Evolutionary conservation across 1,284 basidiomycete species (phyloP), one percentile per base, ranked within the genome.

Genomic region (Trichosporon sp.): DNA sequence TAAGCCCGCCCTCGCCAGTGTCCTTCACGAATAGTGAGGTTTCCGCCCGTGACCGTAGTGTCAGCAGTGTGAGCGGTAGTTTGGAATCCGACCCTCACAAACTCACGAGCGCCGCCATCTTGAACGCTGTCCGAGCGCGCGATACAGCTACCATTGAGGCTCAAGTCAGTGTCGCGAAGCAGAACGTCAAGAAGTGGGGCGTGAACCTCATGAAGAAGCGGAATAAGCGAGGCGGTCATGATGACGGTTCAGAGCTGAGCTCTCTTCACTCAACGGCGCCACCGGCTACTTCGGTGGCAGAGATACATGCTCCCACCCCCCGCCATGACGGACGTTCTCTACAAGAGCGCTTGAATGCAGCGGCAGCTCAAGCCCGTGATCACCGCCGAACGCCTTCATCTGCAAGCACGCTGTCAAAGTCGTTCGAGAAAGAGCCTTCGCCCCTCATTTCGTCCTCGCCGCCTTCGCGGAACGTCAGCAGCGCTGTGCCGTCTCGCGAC

Each of bases 101-200:
- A 13, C 54, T 44, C n/a, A 52, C 46, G 44, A 61, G 34, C 19
- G 23, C 34, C 2, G 70, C 77, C 2, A 71, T 83, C 23, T 85
- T 84, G 49, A 70, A 72, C 8, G 74, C 76, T 1, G 86, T 90
- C 23, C 88, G 88, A 46, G 85, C 88, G 0, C 85, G 85, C 14
- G 91, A 94, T 77, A 93, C 92, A 74, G 87, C 92, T 75, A 89
- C 89, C 1, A 80, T 93, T 23, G 87, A 86, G 71, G 88, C 87
- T 71, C 87, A 80, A 44, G 80, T 81, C 52, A 75, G 68, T 16
- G 75, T 78, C 33, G 91, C 91, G 3, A 89, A 88, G 76, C 92
- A 94, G 75, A 85, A 88, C 13, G 87, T 94, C 83, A 87, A 88
- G 61, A 93, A 93, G 76, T 94, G 91, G 91, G 88, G 91, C 21